phyloP scores from a whole-genome alignment of 306 rosid genomes.

The Psophocarpus tetragonolobus region DNA sequence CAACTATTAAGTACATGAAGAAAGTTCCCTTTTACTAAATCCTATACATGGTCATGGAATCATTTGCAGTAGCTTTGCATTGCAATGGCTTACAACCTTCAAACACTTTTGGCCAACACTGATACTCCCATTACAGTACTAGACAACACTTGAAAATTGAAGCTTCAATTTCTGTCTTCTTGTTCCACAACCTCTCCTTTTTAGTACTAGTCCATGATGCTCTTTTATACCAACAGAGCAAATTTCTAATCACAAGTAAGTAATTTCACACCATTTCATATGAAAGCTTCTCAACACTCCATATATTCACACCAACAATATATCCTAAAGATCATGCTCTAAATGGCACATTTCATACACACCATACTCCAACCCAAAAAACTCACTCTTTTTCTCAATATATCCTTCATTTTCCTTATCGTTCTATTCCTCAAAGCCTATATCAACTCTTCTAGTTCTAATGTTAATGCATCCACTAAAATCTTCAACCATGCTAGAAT shows the following conservation, averaged over 20 bases:
- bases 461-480: slow-evolving; percentile 17
- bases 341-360: slow-evolving; percentile 28
- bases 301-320: slow-evolving; percentile 12
- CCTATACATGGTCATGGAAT: not conserved
- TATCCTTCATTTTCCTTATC: slow-evolving; percentile 17
- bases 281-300: not conserved
- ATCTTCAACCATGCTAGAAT: slow-evolving; percentile 32
- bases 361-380: not conserved
- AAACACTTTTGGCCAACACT: not conserved
- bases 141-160: not conserved
- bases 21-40: not conserved
- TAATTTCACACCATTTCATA: not conserved
- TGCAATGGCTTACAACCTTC: not conserved
- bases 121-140: not conserved
- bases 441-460: not conserved
- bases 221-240: not conserved
- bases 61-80: not conserved
- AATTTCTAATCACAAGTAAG: not conserved
- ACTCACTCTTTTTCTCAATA: slow-evolving; percentile 3
- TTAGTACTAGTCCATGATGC: not conserved
- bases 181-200: not conserved
- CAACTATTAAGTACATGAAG: not conserved
- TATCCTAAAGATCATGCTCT: not conserved
- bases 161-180: slow-evolving; percentile 1
- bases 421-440: slow-evolving; percentile 13